Base-by-base conservation (phyloP, 768 basidiomycete species). In the Boletus subcaerulescens region DNA sequence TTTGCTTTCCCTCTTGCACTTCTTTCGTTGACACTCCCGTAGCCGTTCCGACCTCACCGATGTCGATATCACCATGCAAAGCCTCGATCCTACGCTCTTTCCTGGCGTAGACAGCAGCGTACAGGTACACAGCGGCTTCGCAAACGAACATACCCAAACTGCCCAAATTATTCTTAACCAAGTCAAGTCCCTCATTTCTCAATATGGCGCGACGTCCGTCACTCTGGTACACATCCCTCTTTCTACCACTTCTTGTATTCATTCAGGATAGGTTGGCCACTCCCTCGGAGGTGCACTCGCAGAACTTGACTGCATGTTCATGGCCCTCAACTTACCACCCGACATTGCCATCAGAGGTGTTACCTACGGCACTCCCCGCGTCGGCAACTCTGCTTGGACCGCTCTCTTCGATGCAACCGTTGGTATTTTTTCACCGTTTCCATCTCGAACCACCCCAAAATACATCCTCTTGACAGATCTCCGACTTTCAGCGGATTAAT, bases 11-110 rank as follows among this genome's bases (percentile, higher is more conserved):
- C 8, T 24, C 40, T 53, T 18, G 22, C n/a, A 1, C 14, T 18
- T 6, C 33, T n/a, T 41, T 24, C 24, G 26, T 45, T 52, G 7
- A 60, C 44, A 8, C 41, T 52, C 32, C 17, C 44, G 35, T 50
- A 82, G 81, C 50, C 41, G 77, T n/a, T 75, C 84, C 2, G 69
- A 76, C 48, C 66, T 85, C 46, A 84, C 80, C 14, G 81, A 85
- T 61, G 50, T 60, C 50, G 68, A 82, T 53, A 66, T 84, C 47
- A 1, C 68, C 32, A 68, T 74, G 61, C 64, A 69, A 31, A 59
- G 53, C 15, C 71, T 85, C 26, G 67, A 81, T 60, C 29, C 74
- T 2, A 65, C 66, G 0, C 74, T 85, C 8, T 86, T 85, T 71
- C 85, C 85, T 2, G 84, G 82, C 1, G 65, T 84, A 14, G 61